Base-by-base conservation (phyloP, 352 stramenopile species). In the Globisporangium uncinulatum region DNA sequence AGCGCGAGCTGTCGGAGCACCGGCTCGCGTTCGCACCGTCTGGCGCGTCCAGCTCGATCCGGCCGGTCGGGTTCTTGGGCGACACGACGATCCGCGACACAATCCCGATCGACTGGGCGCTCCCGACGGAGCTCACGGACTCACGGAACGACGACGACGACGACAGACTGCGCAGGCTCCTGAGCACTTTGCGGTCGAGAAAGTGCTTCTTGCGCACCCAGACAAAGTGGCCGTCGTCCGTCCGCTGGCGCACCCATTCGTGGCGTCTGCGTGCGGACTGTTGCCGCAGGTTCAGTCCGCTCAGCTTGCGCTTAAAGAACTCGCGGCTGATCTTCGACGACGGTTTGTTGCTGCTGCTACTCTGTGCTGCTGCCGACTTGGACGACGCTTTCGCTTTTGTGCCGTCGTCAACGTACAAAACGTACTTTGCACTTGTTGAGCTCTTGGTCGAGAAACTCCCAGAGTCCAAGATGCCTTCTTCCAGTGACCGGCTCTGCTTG, bases 141-240 rank as follows among this genome's bases (percentile, higher is more conserved):
- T 91, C 80, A 0, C 81, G 75, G 17, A 88, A 58, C 37, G 78
- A 89, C 29, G 71, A 75, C 29, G 71, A 75, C 55, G 79, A 89
- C 21, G 76, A 57, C 20, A 55, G 36, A 21, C 69, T 85, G 15
- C 82, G 71, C 44, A 89, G 66, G 48, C 57, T 79, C 63, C 79
- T 86, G 17, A 94, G 73, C 15, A 70, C 72, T 56, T 83, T 85
- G 39, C 79, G 79, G 65, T 94, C 84, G 53, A 92, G 65, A 2
- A 70, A 73, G 59, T 88, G 69, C 63, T 91, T 92, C 59, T 90
- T 84, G 1, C 84, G 64, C n/a, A 89, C 73, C 84, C 86, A 93
- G 17, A 93, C 81, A n/a, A 93, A 68, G 21, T 90, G 58, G 15
- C 87, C 80, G 5, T 90, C 76, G 15, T 87, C 74, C 49, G 94